Conservation (phyloP, 2,329 filamentous ascomycete species). For the Talaromyces funiculosus region DNA sequence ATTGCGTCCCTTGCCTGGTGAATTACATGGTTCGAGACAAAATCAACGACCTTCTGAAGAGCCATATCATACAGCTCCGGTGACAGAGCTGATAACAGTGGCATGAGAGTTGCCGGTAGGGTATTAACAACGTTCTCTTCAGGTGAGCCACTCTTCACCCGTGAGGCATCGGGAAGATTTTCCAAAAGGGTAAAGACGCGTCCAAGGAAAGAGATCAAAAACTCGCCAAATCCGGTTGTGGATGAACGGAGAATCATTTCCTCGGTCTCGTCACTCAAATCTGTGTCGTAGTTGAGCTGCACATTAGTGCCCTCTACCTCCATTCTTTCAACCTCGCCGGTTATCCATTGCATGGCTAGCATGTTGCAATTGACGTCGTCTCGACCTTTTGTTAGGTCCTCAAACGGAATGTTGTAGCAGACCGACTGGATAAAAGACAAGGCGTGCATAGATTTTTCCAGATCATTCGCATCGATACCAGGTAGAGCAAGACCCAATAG, state of each 20-base stretch:
- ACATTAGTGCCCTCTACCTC: slow-evolving; percentile 81
- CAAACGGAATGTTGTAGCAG: slow-evolving; percentile 91
- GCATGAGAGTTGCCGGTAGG: slow-evolving; percentile 82
- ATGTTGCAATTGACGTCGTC: slow-evolving; percentile 65
- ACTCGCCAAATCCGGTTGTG: slow-evolving; percentile 89
- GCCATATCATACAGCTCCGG: slow-evolving; percentile 90
- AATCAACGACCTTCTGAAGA: slow-evolving; percentile 84
- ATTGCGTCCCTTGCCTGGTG: slow-evolving; percentile 96
- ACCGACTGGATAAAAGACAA: slow-evolving; percentile 93
- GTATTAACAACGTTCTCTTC: slow-evolving; percentile 98
- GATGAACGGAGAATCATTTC: slow-evolving; percentile 85
- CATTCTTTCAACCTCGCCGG: slow-evolving; percentile 87
- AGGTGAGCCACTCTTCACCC: slow-evolving; percentile 81
- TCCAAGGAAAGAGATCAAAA: slow-evolving; percentile 81
- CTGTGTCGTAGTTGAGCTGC: slow-evolving; percentile 74
- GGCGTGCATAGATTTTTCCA: slow-evolving; percentile 93
- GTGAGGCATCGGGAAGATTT: slow-evolving; percentile 85
- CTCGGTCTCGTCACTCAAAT: slow-evolving; percentile 81
- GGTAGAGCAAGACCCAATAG: slow-evolving; percentile 87
- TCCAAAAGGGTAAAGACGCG: slow-evolving; percentile 94
- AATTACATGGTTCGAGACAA: slow-evolving; percentile 89
- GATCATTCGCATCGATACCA: slow-evolving; percentile 94
- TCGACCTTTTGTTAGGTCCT: slow-evolving; percentile 66
- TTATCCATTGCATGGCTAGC: slow-evolving; percentile 87
- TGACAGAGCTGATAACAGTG: slow-evolving; percentile 82